Percentiles rank a stretch among this genome's conserved stretches.
Evolutionary conservation across 805 yeast species (phyloP).

Genomic region (Yamadazyma laniorum): DNA sequence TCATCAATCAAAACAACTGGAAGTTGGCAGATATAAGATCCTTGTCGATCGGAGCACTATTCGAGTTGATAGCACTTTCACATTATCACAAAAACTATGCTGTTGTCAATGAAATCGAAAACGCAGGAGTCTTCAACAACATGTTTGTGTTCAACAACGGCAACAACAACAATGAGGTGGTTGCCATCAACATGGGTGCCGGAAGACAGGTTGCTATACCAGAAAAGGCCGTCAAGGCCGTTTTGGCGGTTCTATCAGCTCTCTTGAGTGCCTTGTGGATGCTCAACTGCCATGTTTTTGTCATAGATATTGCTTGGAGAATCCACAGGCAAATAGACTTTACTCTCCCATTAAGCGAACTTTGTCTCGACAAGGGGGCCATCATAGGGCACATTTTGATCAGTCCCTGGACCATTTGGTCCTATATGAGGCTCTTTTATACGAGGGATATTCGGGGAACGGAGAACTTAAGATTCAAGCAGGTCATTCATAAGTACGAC

Average conservation of each 20-base stretch:
- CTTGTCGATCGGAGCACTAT: conserved; percentile 9
- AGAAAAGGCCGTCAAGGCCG: not conserved
- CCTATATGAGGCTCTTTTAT: conserved; percentile 1
- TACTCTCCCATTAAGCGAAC: not conserved
- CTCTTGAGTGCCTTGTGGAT: conserved; percentile 17
- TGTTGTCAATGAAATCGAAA: not conserved
- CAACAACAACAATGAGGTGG: not conserved
- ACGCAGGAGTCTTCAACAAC: conserved; percentile 1
- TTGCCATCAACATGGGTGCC: not conserved
- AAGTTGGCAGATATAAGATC: conserved; percentile 13
- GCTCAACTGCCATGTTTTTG: conserved; percentile 19
- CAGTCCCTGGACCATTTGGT: conserved; percentile 9
- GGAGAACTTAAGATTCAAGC: conserved; percentile 7
- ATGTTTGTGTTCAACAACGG: not conserved
- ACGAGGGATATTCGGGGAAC: conserved; percentile 1
- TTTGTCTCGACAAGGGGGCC: not conserved
- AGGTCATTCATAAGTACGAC: conserved; percentile 1
- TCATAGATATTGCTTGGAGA: conserved; percentile 21
- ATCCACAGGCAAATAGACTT: conserved; percentile 1
- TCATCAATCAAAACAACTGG: conserved; percentile 10
- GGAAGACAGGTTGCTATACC: conserved; percentile 2
- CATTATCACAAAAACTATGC: conserved; percentile 8
- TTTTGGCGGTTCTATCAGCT: not conserved
- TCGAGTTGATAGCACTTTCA: conserved; percentile 9
- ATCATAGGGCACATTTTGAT: conserved; percentile 3